Base-by-base conservation (phyloP, 129 eudicot genomes). In the Centella asiatica region DNA sequence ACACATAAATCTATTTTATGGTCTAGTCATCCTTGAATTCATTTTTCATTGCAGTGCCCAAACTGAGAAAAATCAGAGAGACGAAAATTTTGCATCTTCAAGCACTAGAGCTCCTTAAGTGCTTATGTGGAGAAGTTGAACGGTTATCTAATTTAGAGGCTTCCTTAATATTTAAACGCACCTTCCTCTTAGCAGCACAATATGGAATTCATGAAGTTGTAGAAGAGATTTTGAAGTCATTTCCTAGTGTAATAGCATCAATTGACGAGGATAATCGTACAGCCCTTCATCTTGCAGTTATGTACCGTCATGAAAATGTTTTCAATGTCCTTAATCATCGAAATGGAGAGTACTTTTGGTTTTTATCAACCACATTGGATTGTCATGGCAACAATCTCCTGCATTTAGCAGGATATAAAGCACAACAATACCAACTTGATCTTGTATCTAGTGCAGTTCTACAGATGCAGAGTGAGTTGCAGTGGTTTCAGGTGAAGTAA, bases 281-380 rank as follows among this genome's bases (percentile, higher is more conserved):
- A n/a, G 54, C 26, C 7, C 4, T 48, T 26, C 27, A 48, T 20
- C 54, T 48, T 48, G 54, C 28, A 48, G 15, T 48, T 48, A 20
- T 48, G 54, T 48, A 48, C 54, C 28, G 54, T 13, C 54, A 48
- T 48, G 54, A 48, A 48, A 48, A 48, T 48, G 54, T 48, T n/a
- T 48, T 48, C 54, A 48, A 20, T 48, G 54, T 22, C 27, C 0
- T 48, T 22, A 48, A n/a, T 48, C 12, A 0, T 48, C 26, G 6
- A 22, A 6, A 8, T 48, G 54, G 15, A n/a, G 27, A 22, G 10
- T 48, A 6, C 28, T 1, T 19, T 5, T 0, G 14, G 25, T 20
- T 0, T 26, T 5, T 48, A 0, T 48, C 15, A 6, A 9, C 0
- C 26, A 5, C 0, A 4, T 20, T 20, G 54, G 28, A 48, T 26